Conservation (phyloP, 768 basidiomycete species). For the Dioszegia aurantiaca region DNA sequence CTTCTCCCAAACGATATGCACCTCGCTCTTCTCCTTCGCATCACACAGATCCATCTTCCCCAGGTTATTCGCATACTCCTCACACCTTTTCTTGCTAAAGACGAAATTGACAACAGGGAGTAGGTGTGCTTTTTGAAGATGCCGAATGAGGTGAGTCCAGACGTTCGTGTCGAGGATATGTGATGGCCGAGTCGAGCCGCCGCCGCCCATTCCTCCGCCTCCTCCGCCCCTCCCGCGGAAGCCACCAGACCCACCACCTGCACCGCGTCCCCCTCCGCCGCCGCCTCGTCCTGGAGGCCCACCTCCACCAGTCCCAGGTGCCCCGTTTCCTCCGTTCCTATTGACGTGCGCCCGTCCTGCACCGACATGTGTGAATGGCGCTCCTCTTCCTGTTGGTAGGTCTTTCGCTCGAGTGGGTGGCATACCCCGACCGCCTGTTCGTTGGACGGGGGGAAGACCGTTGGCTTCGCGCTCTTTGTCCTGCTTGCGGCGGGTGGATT, state of each 20-base stretch:
- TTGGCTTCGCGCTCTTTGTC: slow-evolving; percentile 97
- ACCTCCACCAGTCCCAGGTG: slow-evolving; percentile 28
- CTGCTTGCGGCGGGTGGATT: slow-evolving; percentile 86
- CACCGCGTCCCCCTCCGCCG: slow-evolving; percentile 10
- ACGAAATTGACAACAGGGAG: slow-evolving; percentile 96
- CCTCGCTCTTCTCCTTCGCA: slow-evolving; percentile 91
- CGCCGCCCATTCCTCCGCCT: slow-evolving; percentile 20
- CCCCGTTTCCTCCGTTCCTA: slow-evolving; percentile 56
- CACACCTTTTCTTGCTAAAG: slow-evolving; percentile 92
- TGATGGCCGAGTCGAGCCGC: slow-evolving; percentile 22
- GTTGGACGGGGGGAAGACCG: slow-evolving; percentile 79
- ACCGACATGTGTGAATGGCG: slow-evolving; percentile 44
- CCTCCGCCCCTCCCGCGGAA: slow-evolving; percentile 38
- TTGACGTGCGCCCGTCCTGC: slow-evolving; percentile 51
- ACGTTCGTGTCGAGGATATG: slow-evolving; percentile 76
- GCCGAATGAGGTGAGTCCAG: slow-evolving; percentile 82
- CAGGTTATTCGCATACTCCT: slow-evolving; percentile 89
- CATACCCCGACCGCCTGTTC: slow-evolving; percentile 74
- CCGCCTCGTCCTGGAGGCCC: slow-evolving; percentile 34
- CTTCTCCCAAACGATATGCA: slow-evolving; percentile 89
- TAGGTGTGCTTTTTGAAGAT: slow-evolving; percentile 77
- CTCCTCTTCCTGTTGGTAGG: slow-evolving; percentile 41
- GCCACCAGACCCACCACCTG: slow-evolving; percentile 48
- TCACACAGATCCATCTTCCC: slow-evolving; percentile 83
- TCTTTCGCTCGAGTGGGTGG: slow-evolving; percentile 55